Percentiles rank a stretch among this genome's conserved stretches.
These are phyloP conservation scores for Raphidocelis subcapitata DNA, from an alignment of 139 green algal species.

Conservation along the genomic window DNA sequence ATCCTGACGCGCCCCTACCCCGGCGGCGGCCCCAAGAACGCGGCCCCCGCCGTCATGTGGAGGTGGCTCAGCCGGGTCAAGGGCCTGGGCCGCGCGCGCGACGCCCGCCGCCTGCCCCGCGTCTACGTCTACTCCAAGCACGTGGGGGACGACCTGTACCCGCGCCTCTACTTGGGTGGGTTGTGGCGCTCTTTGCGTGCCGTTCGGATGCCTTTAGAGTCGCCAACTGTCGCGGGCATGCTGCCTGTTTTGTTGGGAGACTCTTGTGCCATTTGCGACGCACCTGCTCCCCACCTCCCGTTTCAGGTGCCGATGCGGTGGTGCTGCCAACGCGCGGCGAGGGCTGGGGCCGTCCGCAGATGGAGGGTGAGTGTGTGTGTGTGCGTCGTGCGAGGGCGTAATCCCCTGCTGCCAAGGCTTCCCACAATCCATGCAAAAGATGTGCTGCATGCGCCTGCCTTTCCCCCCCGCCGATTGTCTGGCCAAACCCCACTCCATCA, in stretches of 20 bases:
- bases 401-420: too few relatives aligned
- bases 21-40: background rate
- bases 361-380: too few relatives aligned
- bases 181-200: background rate
- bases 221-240: too few relatives aligned
- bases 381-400: too few relatives aligned
- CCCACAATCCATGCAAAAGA: too few relatives aligned
- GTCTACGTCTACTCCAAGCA: constrained; percentile 34
- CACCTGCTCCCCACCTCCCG: too few relatives aligned
- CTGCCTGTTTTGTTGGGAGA: too few relatives aligned
- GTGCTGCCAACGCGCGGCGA: constrained; percentile 72
- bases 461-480: too few relatives aligned
- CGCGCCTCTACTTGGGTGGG: background rate
- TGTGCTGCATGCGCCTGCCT: too few relatives aligned
- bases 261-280: too few relatives aligned
- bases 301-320: constrained; percentile 44
- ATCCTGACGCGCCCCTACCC: constrained; percentile 20
- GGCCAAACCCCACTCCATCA: too few relatives aligned
- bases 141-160: constrained; percentile 27
- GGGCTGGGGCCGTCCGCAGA: constrained; percentile 63
- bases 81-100: background rate
- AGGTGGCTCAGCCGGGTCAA: background rate
- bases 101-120: constrained; percentile 2
- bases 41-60: background rate
- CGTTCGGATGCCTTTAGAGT: too few relatives aligned